Conservation (phyloP, 2,329 filamentous ascomycete species). For the Alternaria arbusti region DNA sequence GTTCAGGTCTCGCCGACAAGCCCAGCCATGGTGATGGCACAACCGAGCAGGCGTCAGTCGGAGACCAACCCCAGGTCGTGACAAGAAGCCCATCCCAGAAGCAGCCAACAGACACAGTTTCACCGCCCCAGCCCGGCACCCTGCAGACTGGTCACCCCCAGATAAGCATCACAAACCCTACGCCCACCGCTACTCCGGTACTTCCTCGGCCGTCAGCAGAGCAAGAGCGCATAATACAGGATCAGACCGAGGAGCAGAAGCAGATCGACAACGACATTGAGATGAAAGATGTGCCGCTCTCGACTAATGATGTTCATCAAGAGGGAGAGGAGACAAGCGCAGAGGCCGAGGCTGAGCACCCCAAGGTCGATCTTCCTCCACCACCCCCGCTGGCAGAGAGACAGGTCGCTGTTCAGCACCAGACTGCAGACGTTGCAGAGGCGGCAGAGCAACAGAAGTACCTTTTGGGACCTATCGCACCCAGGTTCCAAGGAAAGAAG, state of each 20-base stretch:
- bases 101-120: slow-evolving; percentile 37
- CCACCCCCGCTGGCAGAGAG: slow-evolving; percentile 60
- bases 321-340: slow-evolving; percentile 35
- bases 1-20: slow-evolving; percentile 31
- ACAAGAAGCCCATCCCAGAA: slow-evolving; percentile 43
- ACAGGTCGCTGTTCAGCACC: slow-evolving; percentile 47
- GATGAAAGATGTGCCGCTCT: slow-evolving; percentile 67
- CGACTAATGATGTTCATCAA: slow-evolving; percentile 58
- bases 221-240: slow-evolving; percentile 53
- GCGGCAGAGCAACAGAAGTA: slow-evolving; percentile 64
- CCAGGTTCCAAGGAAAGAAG: slow-evolving; percentile 84
- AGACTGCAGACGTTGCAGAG: slow-evolving; percentile 52
- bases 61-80: slow-evolving; percentile 34
- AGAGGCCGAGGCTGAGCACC: slow-evolving; percentile 35
- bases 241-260: slow-evolving; percentile 58
- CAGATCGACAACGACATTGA: slow-evolving; percentile 63
- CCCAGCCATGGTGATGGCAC: slow-evolving; percentile 29
- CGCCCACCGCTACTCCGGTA: slow-evolving; percentile 50
- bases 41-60: slow-evolving; percentile 27
- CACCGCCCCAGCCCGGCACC: slow-evolving; percentile 41
- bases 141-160: slow-evolving; percentile 46
- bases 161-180: slow-evolving; percentile 55
- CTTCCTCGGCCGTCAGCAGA: slow-evolving; percentile 44
- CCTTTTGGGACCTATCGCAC: slow-evolving; percentile 80
- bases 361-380: slow-evolving; percentile 60